Conservation (phyloP, 2,329 filamentous ascomycete genomes). For the Penicillium polonicum region DNA sequence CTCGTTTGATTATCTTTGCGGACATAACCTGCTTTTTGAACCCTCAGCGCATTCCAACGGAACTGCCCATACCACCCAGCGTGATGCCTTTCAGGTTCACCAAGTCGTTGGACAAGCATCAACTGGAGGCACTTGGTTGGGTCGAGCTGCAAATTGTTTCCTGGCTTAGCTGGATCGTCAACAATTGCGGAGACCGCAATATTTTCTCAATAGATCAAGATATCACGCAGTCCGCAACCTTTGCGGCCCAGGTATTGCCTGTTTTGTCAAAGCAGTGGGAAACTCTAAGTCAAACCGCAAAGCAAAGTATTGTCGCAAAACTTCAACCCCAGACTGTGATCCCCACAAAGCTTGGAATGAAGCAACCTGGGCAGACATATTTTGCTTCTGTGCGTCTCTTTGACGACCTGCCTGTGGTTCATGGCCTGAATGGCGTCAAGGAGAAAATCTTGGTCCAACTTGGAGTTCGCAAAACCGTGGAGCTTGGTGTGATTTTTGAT, state of each 20-base stretch:
- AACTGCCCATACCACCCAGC: conserved; percentile 73
- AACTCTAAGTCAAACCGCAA: conserved; percentile 65
- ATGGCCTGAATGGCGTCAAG: conserved; percentile 74
- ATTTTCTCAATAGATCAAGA: conserved; percentile 61
- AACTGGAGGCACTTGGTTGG: conserved; percentile 83
- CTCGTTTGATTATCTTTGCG: conserved; percentile 73
- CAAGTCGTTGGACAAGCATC: conserved; percentile 61
- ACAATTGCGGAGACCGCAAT: conserved; percentile 59
- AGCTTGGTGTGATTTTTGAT: conserved; percentile 89
- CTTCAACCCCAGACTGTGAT: conserved; percentile 72
- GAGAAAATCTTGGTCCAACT: conserved; percentile 83
- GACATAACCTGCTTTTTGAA: conserved; percentile 73
- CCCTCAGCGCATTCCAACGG: conserved; percentile 74
- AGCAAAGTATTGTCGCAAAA: conserved; percentile 62
- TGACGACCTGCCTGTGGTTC: conserved; percentile 83
- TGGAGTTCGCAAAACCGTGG: conserved; percentile 92
- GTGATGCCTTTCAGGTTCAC: conserved; percentile 87
- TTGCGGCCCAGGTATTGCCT: conserved; percentile 73
- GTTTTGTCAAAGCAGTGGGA: conserved; percentile 92
- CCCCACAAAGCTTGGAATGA: conserved; percentile 90
- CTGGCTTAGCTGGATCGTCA: conserved; percentile 81
- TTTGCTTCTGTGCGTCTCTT: conserved; percentile 94
- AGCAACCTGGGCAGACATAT: conserved; percentile 78
- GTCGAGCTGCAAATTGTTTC: conserved; percentile 76
- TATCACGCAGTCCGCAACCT: conserved; percentile 68